Percentiles rank a stretch among this genome's conserved stretches.
phyloP scores from a whole-genome alignment of 805 yeast species.

The Metschnikowia proteae region DNA sequence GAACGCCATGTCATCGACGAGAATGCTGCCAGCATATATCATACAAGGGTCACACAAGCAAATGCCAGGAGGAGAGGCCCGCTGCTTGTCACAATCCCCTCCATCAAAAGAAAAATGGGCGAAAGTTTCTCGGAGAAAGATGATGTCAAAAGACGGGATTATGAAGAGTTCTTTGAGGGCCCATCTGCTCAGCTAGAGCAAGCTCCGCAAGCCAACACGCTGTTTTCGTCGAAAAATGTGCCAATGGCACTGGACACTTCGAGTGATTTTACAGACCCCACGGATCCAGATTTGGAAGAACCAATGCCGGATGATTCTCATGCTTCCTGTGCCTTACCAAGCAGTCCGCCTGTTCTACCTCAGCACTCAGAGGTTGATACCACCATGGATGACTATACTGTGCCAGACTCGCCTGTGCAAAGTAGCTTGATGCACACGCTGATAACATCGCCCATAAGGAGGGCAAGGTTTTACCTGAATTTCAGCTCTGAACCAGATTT shows the following conservation, averaged over 20 bases:
- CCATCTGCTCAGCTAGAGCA: neutral
- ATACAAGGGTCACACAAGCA: constrained; percentile 27
- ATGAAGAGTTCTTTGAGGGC: constrained; percentile 9
- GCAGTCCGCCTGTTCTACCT: constrained; percentile 39
- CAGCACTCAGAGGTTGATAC: constrained; percentile 31
- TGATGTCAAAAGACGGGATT: constrained; percentile 34
- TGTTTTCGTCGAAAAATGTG: neutral
- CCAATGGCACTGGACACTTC: neutral
- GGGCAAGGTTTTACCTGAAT: neutral
- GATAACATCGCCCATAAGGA: constrained; percentile 1
- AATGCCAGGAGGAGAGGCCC: constrained; percentile 19
- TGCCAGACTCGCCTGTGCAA: constrained; percentile 29
- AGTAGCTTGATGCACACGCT: constrained; percentile 9
- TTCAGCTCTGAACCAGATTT: constrained; percentile 42
- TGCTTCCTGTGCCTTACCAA: constrained; percentile 20
- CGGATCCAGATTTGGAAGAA: constrained; percentile 6
- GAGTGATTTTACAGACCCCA: constrained; percentile 5
- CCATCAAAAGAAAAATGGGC: constrained; percentile 41
- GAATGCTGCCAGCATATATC: constrained; percentile 44
- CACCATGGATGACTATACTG: constrained; percentile 20
- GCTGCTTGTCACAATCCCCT: constrained; percentile 23
- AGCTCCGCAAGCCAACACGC: neutral
- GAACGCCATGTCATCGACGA: constrained; percentile 37
- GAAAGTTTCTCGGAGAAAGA: constrained; percentile 42
- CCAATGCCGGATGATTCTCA: neutral